These are phyloP conservation scores for Zygosaccharomyces lentus DNA, from an alignment of 805 yeast species.

Conservation along the genomic window DNA sequence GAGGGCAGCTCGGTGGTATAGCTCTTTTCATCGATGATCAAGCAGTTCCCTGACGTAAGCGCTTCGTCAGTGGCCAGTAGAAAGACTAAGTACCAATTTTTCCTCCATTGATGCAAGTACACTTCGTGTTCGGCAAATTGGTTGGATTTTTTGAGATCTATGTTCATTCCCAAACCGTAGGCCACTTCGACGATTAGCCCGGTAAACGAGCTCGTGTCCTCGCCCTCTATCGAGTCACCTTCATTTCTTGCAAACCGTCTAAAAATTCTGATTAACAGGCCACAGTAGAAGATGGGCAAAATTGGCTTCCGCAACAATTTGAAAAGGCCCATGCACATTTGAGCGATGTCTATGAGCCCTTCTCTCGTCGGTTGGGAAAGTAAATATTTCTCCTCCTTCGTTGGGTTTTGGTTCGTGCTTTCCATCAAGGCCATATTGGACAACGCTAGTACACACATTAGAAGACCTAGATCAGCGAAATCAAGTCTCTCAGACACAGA, in stretches of 20 bases:
- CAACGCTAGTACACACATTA: constrained; percentile 44
- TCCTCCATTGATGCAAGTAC: constrained; percentile 48
- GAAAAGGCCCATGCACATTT: constrained; percentile 53
- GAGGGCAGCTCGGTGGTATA: constrained; percentile 53
- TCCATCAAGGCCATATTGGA: constrained; percentile 41
- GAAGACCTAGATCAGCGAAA: constrained; percentile 44
- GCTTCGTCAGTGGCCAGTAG: constrained; percentile 45
- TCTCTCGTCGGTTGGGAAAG: constrained; percentile 44
- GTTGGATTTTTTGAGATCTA: constrained; percentile 45
- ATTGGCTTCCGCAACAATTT: constrained; percentile 46
- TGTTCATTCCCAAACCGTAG: constrained; percentile 51
- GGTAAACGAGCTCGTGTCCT: constrained; percentile 45
- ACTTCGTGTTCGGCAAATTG: constrained; percentile 22
- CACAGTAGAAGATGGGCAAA: constrained; percentile 50
- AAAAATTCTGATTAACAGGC: constrained; percentile 48
- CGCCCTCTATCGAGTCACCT: constrained; percentile 51
- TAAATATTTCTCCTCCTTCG: constrained; percentile 38
- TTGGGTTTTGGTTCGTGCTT: constrained; percentile 25
- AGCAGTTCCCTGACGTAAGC: constrained; percentile 46
- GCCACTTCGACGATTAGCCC: constrained; percentile 55
- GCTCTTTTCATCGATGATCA: constrained; percentile 36
- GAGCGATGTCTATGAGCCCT: constrained; percentile 46
- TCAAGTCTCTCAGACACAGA: constrained; percentile 43
- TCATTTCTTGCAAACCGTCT: constrained; percentile 50
- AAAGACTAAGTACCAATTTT: constrained; percentile 53